These are phyloP conservation scores for Pestalotiopsis sp. DNA, from an alignment of 2,329 filamentous ascomycete genomes.

Conservation along the genomic window DNA sequence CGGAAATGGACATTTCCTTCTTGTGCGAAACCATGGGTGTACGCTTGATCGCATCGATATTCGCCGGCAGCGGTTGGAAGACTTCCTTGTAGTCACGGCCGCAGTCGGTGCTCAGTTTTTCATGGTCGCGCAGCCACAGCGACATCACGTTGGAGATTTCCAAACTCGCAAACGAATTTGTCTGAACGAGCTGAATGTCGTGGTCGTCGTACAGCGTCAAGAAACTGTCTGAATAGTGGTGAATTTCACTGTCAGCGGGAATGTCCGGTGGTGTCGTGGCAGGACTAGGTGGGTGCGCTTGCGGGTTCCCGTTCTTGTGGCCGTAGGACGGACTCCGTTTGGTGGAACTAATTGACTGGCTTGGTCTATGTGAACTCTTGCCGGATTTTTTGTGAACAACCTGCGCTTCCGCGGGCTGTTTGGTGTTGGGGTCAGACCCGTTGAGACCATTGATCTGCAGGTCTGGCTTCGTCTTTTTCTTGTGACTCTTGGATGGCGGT, in stretches of 20 bases:
- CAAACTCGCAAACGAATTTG: constrained; percentile 79
- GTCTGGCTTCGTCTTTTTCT: constrained; percentile 83
- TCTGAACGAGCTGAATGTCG: constrained; percentile 61
- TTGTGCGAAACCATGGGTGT: constrained; percentile 54
- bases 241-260: constrained; percentile 63
- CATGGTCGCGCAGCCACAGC: constrained; percentile 76
- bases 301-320: constrained; percentile 61
- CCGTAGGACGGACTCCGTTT: constrained; percentile 67
- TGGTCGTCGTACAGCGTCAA: constrained; percentile 67
- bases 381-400: constrained; percentile 71
- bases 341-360: constrained; percentile 73
- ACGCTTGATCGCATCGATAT: constrained; percentile 45
- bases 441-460: constrained; percentile 69
- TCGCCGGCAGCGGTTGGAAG: constrained; percentile 58
- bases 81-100: constrained; percentile 69
- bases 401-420: constrained; percentile 51
- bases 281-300: constrained; percentile 69
- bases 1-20: constrained; percentile 48
- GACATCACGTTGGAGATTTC: constrained; percentile 75
- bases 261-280: constrained; percentile 73
- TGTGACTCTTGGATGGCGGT: constrained; percentile 77
- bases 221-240: constrained; percentile 77
- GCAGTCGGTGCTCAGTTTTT: constrained; percentile 68
- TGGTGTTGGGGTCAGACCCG: constrained; percentile 58
- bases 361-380: constrained; percentile 80